Evolutionary conservation across 2,329 filamentous ascomycete species (phyloP).

Genomic region (Verticillium nonalfalfae): DNA sequence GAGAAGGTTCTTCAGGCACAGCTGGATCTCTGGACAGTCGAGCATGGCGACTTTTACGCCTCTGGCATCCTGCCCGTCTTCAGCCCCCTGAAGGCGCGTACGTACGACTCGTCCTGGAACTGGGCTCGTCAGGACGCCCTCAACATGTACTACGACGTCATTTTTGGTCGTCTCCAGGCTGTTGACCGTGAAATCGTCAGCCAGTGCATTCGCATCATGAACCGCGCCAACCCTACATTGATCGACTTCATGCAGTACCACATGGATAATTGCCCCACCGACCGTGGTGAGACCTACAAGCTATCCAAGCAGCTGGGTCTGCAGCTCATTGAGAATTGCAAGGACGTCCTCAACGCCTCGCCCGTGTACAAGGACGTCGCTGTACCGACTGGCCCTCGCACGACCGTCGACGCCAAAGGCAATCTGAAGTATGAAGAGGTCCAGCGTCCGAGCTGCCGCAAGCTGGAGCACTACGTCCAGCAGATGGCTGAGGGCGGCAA

Average conservation of each 20-base stretch:
- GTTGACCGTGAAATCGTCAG: slow-evolving; percentile 98
- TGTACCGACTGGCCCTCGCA: slow-evolving; percentile 84
- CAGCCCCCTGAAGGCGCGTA: slow-evolving; percentile 85
- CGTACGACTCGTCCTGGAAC: slow-evolving; percentile 99
- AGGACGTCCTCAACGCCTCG: slow-evolving; percentile 74
- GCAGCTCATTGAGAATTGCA: slow-evolving; percentile 96
- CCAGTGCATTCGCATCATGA: slow-evolving; percentile 98
- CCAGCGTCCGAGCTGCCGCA: slow-evolving; percentile 81
- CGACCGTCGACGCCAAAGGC: slow-evolving; percentile 85
- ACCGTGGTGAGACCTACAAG: slow-evolving; percentile 94
- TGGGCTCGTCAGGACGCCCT: slow-evolving; percentile 97
- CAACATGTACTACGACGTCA: slow-evolving; percentile 98
- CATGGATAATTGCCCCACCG: slow-evolving; percentile 96
- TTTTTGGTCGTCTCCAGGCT: slow-evolving; percentile 87
- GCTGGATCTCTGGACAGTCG: slow-evolving; percentile 87
- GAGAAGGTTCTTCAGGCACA: slow-evolving; percentile 86
- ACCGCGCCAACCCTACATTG: slow-evolving; percentile 90
- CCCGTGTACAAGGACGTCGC: slow-evolving; percentile 96
- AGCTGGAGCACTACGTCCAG: slow-evolving; percentile 96
- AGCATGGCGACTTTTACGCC: slow-evolving; percentile 96
- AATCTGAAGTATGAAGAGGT: slow-evolving; percentile 90
- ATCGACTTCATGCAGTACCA: slow-evolving; percentile 99
- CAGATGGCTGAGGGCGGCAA: slow-evolving; percentile 99
- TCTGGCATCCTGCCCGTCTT: slow-evolving; percentile 92
- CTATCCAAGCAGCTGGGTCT: slow-evolving; percentile 92